These are phyloP conservation scores for Brasilioporus rufonigricans DNA, from an alignment of 768 basidiomycete species.

Conservation along the genomic window DNA sequence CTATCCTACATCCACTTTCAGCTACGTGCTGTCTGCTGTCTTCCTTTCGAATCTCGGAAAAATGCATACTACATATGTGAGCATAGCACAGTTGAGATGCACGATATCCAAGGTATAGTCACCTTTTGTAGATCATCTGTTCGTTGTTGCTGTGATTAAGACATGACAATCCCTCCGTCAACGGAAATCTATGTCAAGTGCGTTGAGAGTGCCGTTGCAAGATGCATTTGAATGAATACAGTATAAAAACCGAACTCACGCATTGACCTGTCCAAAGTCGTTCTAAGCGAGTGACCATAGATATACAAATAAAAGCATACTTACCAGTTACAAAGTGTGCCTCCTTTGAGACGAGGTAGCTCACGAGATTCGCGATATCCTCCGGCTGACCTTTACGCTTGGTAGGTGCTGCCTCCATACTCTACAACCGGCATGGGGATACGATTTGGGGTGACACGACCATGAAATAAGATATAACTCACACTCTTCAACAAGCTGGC, in stretches of 20 bases:
- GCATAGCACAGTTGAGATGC: too few species aligned
- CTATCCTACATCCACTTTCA: too few species aligned
- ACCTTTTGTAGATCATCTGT: too few species aligned
- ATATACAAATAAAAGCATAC: not conserved
- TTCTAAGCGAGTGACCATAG: not conserved
- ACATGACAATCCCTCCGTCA: not conserved
- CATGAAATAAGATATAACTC: not conserved
- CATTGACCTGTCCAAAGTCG: constrained; percentile 19
- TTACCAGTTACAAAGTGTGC: constrained; percentile 36
- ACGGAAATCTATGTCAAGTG: not conserved
- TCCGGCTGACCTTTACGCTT: constrained; percentile 29
- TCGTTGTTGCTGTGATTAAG: too few species aligned
- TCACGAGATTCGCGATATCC: constrained; percentile 32
- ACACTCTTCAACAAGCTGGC: not conserved
- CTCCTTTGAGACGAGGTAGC: constrained; percentile 33
- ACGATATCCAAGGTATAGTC: too few species aligned
- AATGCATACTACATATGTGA: too few species aligned
- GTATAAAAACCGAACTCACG: constrained; percentile 3
- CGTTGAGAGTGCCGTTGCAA: not conserved
- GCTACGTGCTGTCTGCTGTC: too few species aligned
- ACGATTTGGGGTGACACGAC: too few species aligned
- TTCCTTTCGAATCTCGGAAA: too few species aligned
- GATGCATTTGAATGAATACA: not conserved
- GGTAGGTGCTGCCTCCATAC: not conserved
- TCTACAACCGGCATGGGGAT: not conserved